Evolutionary conservation across 83 land plant genomes (phyloP).

Genomic region (Isoetes engelmannii): DNA sequence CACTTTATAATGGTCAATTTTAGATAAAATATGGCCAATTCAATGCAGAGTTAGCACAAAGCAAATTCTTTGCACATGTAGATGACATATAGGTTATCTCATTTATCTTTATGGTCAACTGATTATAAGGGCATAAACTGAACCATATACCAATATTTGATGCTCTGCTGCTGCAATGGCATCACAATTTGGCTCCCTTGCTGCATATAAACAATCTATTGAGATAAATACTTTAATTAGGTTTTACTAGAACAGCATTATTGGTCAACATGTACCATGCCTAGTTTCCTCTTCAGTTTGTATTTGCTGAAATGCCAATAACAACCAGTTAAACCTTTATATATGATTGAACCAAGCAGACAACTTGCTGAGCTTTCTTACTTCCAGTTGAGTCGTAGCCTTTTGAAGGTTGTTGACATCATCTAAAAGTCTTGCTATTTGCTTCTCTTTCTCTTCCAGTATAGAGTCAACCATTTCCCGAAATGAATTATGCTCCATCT

Average conservation of each 20-base stretch:
- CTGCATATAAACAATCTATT: conserved; percentile 19
- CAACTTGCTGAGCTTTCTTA: conserved; percentile 7
- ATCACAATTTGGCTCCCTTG: conserved; percentile 35
- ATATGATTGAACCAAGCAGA: background rate
- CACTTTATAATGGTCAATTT: background rate
- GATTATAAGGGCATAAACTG: too few species aligned
- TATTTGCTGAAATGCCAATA: too few species aligned
- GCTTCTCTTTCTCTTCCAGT: conserved; percentile 80
- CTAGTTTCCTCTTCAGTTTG: too few species aligned
- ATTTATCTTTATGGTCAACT: too few species aligned
- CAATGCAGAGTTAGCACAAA: background rate
- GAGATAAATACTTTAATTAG: background rate
- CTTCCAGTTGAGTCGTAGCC: conserved; percentile 29
- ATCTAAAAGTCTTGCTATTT: conserved; percentile 61
- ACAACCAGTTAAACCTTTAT: too few species aligned
- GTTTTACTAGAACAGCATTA: too few species aligned
- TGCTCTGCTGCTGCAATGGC: conserved; percentile 64
- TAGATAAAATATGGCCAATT: background rate
- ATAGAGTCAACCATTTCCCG: conserved; percentile 76
- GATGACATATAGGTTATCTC: too few species aligned
- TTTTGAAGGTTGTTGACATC: conserved; percentile 58
- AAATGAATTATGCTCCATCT: conserved; percentile 79
- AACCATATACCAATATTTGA: conserved; percentile 64
- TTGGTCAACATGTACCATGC: too few species aligned
- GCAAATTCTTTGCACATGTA: too few species aligned